Evolutionary conservation across 1,284 basidiomycete genomes (phyloP), one percentile per base, ranked within the genome.

Genomic region (Boletus mariae): DNA sequence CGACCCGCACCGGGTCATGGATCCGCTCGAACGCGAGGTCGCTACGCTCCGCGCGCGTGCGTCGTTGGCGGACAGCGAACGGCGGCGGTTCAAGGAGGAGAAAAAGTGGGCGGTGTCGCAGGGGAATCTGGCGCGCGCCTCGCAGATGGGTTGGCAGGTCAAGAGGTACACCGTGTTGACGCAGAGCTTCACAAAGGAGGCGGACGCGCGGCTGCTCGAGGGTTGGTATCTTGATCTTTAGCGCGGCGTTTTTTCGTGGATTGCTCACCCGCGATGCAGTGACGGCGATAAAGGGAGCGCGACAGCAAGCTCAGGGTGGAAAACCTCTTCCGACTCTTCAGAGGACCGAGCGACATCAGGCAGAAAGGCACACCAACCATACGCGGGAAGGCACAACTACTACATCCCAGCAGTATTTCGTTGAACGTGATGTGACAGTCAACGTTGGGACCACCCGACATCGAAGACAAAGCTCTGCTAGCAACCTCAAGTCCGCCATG

Each of bases 81-180:
- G 87, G 32, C 77, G 89, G 45, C 77, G 88, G 52, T 89, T 84
- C 72, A 87, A 84, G 72, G 89, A 92, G 69, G 89, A 92, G 69
- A 78, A 82, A 62, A 89, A 91, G 67, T 92, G 89, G 89, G 89
- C 89, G 2, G 64, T 84, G 47, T 85, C 86, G 28, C 81, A 86
- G 65, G 87, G 87, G 0, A 90, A 92, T 65, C 61, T 73, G 42
- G 83, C 85, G 12, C 79, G 87, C 43, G 89, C 87, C 20, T 74
- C 78, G 26, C 84, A 92, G 73, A 82, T 91, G 75, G 83, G 82
- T 59, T 90, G 86, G 84, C 85, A 90, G 66, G 85, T 90, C 54
- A 85, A 85, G 70, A 79, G 84, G 20, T 91, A 88, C 66, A 81
- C 85, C 32, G 81, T 84, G 23, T 73, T 91, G 56, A 88, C 87